Evolutionary conservation across 768 basidiomycete species (phyloP).

Genomic region (Calocybe gangraenosa): DNA sequence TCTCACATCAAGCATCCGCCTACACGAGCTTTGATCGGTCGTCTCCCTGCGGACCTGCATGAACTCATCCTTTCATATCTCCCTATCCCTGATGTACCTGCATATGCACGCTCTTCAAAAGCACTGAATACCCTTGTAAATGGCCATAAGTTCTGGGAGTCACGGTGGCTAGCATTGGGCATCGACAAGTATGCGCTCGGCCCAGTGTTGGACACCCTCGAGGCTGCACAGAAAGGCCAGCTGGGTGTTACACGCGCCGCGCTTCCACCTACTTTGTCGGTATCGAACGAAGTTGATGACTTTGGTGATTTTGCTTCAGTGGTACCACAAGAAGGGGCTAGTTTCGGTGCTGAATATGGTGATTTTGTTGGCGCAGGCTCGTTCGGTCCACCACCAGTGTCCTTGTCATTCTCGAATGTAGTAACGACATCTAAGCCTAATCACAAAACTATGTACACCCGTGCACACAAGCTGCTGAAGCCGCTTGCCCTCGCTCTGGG

Average conservation of each 20-base stretch:
- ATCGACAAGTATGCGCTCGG: slow-evolving; percentile 33
- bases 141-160: slow-evolving; percentile 80
- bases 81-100: slow-evolving; percentile 76
- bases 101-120: slow-evolving; percentile 65
- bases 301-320: slow-evolving; percentile 17
- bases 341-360: background rate
- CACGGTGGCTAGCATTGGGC: slow-evolving; percentile 59
- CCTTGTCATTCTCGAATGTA: slow-evolving; percentile 15
- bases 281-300: slow-evolving; percentile 14
- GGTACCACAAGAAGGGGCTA: slow-evolving; percentile 1
- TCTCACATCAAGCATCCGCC: slow-evolving; percentile 15
- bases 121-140: slow-evolving; percentile 57
- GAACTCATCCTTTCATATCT: slow-evolving; percentile 68
- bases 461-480: slow-evolving; percentile 61
- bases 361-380: slow-evolving; percentile 3
- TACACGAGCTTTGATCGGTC: slow-evolving; percentile 54
- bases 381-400: slow-evolving; percentile 13
- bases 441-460: slow-evolving; percentile 47
- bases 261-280: slow-evolving; percentile 4
- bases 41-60: slow-evolving; percentile 75
- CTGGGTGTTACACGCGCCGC: slow-evolving; percentile 39
- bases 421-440: slow-evolving; percentile 23
- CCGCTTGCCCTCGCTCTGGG: slow-evolving; percentile 51
- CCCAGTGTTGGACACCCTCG: slow-evolving; percentile 52
- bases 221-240: slow-evolving; percentile 75